Conservation (phyloP, 305 asterid genomes). For the Euphrasia arctica region DNA sequence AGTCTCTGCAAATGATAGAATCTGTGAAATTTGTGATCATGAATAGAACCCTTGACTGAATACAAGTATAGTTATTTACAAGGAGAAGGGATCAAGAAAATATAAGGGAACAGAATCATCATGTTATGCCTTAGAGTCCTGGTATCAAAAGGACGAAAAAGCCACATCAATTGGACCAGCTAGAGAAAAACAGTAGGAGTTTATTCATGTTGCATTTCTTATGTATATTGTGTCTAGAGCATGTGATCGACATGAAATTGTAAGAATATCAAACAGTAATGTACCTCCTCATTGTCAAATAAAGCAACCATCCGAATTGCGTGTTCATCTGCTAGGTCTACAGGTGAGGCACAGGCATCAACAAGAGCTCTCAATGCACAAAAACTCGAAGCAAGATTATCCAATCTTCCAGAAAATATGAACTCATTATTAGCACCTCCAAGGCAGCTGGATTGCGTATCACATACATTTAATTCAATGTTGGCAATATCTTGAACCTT, state of each 20-base stretch:
- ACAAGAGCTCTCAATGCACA: conserved; percentile 94
- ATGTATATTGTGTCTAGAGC: conserved; percentile 12
- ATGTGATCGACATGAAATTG: conserved; percentile 8
- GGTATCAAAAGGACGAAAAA: conserved; percentile 8
- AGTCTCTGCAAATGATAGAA: not conserved
- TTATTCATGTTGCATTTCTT: not conserved
- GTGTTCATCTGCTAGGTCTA: conserved; percentile 67
- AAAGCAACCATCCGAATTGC: conserved; percentile 90
- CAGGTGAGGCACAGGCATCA: conserved; percentile 74
- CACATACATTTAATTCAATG: conserved; percentile 90
- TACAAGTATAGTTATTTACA: not conserved
- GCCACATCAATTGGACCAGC: conserved; percentile 10
- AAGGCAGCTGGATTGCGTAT: conserved; percentile 97
- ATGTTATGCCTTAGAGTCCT: conserved; percentile 18
- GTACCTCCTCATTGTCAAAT: conserved; percentile 97
- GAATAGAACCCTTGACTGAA: not conserved
- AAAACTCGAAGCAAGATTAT: conserved; percentile 95
- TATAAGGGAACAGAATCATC: conserved; percentile 9
- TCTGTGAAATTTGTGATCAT: not conserved
- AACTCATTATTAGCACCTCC: conserved; percentile 97
- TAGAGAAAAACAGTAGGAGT: conserved; percentile 7
- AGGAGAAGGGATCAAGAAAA: conserved; percentile 11
- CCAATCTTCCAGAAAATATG: conserved; percentile 98
- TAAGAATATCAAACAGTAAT: conserved; percentile 16
- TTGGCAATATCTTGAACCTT: conserved; percentile 72